Evolutionary conservation across 164 flowering plant genomes (phyloP).

Genomic region (Aristolochia contorta): DNA sequence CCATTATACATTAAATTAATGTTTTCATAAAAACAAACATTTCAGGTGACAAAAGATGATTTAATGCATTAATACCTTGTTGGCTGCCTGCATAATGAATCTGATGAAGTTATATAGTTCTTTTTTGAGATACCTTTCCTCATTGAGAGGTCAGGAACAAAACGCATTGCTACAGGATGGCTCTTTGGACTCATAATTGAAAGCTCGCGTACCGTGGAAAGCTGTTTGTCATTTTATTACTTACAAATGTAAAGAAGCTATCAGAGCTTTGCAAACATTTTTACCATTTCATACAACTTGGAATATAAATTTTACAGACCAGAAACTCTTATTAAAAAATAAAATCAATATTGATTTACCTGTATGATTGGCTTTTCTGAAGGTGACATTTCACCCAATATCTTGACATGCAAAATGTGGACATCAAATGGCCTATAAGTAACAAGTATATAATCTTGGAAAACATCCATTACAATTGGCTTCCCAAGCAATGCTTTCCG

Average conservation of each 20-base stretch:
- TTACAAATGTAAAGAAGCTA: slow-evolving; percentile 44
- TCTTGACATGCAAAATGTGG: slow-evolving; percentile 71
- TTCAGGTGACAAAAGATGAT: too few species aligned
- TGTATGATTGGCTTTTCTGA: slow-evolving; percentile 64
- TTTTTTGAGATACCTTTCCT: slow-evolving; percentile 24
- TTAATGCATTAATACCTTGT: slow-evolving; percentile 34
- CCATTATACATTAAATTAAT: not conserved
- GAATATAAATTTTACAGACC: not conserved
- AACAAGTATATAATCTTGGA: slow-evolving; percentile 80
- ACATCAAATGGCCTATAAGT: slow-evolving; percentile 94
- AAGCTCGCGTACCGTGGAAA: slow-evolving; percentile 99
- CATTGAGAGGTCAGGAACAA: slow-evolving; percentile 72
- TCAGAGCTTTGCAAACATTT: not conserved
- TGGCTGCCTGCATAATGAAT: slow-evolving; percentile 46
- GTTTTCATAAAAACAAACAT: slow-evolving; percentile 7
- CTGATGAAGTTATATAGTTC: slow-evolving; percentile 27
- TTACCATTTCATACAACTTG: not conserved
- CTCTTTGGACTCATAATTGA: slow-evolving; percentile 97
- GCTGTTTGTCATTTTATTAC: slow-evolving; percentile 99
- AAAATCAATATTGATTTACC: slow-evolving; percentile 33
- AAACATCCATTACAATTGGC: slow-evolving; percentile 97
- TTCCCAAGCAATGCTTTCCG: slow-evolving; percentile 73
- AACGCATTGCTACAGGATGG: slow-evolving; percentile 94
- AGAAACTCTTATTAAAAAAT: not conserved
- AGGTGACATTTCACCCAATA: slow-evolving; percentile 73